A percentile compares a stretch with the other conserved stretches of the same genome.
Evolutionary conservation across 805 yeast species (phyloP).

Genomic region (Cyberlindnera mrakii): DNA sequence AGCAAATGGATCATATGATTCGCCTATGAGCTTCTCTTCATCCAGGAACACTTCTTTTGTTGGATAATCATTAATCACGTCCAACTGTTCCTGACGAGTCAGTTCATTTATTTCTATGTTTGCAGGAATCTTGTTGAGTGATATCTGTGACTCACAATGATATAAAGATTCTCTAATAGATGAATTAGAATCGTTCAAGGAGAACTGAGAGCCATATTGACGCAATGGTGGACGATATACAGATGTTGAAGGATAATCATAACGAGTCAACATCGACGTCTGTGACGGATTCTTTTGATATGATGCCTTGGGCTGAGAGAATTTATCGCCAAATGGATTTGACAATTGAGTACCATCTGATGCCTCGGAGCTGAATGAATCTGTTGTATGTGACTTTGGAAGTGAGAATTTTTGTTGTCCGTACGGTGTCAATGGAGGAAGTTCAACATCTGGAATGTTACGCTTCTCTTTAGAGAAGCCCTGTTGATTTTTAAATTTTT

Average conservation of each 20-base stretch:
- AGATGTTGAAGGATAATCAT: neutral
- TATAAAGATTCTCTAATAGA: too few species aligned
- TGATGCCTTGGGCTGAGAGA: slow-evolving; percentile 1
- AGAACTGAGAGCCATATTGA: neutral
- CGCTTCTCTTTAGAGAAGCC: slow-evolving; percentile 2
- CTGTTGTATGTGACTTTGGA: slow-evolving; percentile 6
- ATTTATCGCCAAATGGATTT: slow-evolving; percentile 3
- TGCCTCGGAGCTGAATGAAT: slow-evolving; percentile 6
- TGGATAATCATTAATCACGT: slow-evolving; percentile 1
- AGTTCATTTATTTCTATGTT: neutral
- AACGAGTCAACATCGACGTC: slow-evolving; percentile 1
- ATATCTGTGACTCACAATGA: neutral
- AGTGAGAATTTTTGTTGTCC: neutral
- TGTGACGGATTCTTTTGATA: slow-evolving; percentile 4
- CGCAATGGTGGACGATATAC: neutral
- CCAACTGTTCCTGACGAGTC: neutral
- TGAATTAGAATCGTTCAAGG: neutral
- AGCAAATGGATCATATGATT: neutral
- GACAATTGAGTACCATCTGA: neutral
- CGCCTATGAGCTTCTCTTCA: slow-evolving; percentile 9
- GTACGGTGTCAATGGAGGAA: slow-evolving; percentile 4
- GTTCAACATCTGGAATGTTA: neutral
- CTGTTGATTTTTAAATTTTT: slow-evolving; percentile 3
- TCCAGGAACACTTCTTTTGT: slow-evolving; percentile 5
- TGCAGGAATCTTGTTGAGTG: neutral